Evolutionary conservation across 73 alveolate genomes (phyloP), one percentile per base, ranked within the genome.

Genomic region (Stentor roeselii): DNA sequence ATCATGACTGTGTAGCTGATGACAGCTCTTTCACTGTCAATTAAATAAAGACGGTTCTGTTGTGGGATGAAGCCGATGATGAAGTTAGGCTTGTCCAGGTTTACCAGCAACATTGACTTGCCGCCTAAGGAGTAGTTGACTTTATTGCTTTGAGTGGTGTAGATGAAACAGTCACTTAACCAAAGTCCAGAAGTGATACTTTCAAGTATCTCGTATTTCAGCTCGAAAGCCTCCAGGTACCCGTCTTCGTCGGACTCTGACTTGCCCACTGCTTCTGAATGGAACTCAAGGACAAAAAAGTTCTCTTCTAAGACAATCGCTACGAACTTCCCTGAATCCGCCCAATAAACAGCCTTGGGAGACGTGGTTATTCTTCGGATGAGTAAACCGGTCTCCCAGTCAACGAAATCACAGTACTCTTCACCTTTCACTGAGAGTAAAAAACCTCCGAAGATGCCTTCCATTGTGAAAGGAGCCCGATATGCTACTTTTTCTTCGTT

Each of bases 391-490:
- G 50, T 30, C 61, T 74, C 88, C 88, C 87, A 82, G 87, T 36
- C 86, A 60, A 42, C 97, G 89, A 98, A 96, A 60, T 95, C 90
- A 42, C 96, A 88, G 82, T 96, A 95, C 67, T 97, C 99, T 35
- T 94, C 94, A 40, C 96, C 90, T 75, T 89, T 96, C 32, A 97
- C 89, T 3, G 97, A 98, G 76, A 95, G 87, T 76, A 97, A 89
- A 4, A 96, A 92, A 1, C 99, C 99, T 59, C 99, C 99, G 84
- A 90, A 96, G 59, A 97, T 90, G 74, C 94, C 96, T 75, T 97
- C 99, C 32, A 91, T 93, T 30, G 87, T 60, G 84, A 90, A 98
- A n/a, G 93, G 94, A 21, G 99, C 95, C 86, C 95, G 95, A 86
- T 95, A 97, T 59, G n/a, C 21, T 0, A 76, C 30, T 75, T 84